Evolutionary conservation across 768 basidiomycete genomes (phyloP), one percentile per base, ranked within the genome.

Genomic region (Collybiopsis confluens): DNA sequence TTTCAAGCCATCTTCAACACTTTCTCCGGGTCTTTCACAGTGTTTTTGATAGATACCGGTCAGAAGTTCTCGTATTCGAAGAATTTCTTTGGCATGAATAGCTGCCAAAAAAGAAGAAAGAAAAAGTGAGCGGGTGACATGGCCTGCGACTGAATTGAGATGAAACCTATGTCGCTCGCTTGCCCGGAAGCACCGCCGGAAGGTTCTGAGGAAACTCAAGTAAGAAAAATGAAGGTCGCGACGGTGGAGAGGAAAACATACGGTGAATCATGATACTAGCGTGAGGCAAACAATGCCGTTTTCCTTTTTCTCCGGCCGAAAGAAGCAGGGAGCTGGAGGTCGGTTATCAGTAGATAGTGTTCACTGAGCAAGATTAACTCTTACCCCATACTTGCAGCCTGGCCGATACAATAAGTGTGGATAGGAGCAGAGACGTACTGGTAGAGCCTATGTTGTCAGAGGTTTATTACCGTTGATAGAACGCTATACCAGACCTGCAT

Each of bases 181-280:
- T 96, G 94, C 3, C 96, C 96, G 27, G 90, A 89, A 42, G 94
- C 94, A 36, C 95, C 96, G 52, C 96, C 96, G 33, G 93, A 96
- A 0, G 96, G 96, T 70, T 98, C 95, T 97, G n/a, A 56, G 20
- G 52, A 40, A 56, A 57, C 47, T 59, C 54, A 56, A 30, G 48
- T 35, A 46, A 57, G 42, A 27, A 41, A 16, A 33, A 18, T 35
- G 24, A 28, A 30, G 48, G n/a, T n/a, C n/a, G n/a, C n/a, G n/a
- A n/a, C n/a, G n/a, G n/a, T 27, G 6, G 13, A 33, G 30, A 5
- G 13, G 5, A 5, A 33, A 33, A 67, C 83, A 70, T 66, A 96
- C 95, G 96, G 68, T 98, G 96, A 52, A 98, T 98, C 96, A 98
- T 98, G 64, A 98, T 92, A 65, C 89, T 92, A 18, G 93, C 88